Percentiles rank a stretch among this genome's conserved stretches.
Conservation (phyloP, 2,329 filamentous ascomycete species). For the Ophiocordyceps robertsii region DNA sequence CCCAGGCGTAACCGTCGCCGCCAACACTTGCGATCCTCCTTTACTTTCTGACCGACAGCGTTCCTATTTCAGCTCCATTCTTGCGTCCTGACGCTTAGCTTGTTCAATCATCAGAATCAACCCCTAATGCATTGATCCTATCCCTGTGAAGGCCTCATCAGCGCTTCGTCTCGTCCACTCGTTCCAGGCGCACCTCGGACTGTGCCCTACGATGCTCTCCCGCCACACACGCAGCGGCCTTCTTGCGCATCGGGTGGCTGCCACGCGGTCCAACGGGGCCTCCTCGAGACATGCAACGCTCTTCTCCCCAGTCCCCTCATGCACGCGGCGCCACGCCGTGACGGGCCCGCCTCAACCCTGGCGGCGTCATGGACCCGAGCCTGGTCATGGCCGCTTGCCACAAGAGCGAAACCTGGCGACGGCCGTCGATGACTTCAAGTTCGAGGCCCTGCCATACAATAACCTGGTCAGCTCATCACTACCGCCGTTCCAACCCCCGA, state of each 20-base stretch:
- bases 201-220: slow-evolving; percentile 18
- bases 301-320: slow-evolving; percentile 4
- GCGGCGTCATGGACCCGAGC: slow-evolving; percentile 12
- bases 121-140: too few species aligned
- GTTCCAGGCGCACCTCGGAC: not conserved
- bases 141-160: too few species aligned
- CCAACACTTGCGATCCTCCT: too few species aligned
- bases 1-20: too few species aligned
- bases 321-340: slow-evolving; percentile 12
- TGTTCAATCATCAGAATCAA: too few species aligned
- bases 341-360: slow-evolving; percentile 16
- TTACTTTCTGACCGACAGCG: too few species aligned
- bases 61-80: too few species aligned
- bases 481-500: slow-evolving; percentile 13
- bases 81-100: too few species aligned
- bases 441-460: slow-evolving; percentile 12
- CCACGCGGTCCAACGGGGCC: slow-evolving; percentile 7
- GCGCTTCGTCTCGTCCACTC: not conserved
- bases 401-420: slow-evolving; percentile 24
- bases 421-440: slow-evolving; percentile 24
- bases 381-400: slow-evolving; percentile 4
- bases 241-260: slow-evolving; percentile 9
- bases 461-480: slow-evolving; percentile 12
- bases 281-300: slow-evolving; percentile 6
- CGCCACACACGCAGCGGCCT: slow-evolving; percentile 18